Evolutionary conservation across 345 rosid species (phyloP).

Genomic region (Carallia brachiata): DNA sequence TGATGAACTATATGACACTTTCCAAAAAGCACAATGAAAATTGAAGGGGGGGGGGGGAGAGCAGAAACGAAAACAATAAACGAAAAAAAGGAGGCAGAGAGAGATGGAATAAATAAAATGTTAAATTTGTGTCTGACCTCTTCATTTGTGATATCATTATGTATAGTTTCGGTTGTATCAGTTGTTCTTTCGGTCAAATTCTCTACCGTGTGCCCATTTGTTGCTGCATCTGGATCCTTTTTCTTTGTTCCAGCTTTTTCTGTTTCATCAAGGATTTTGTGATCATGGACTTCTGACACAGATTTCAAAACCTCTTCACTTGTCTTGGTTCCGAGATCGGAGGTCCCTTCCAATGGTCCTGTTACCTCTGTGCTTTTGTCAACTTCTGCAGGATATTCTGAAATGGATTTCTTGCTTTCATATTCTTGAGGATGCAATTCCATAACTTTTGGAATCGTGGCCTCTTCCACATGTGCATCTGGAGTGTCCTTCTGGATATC

Average conservation of each 20-base stretch:
- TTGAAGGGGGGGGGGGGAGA: not conserved
- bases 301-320: constrained; percentile 17
- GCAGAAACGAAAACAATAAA: not conserved
- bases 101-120: not conserved
- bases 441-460: not conserved
- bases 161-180: constrained; percentile 21
- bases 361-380: constrained; percentile 10
- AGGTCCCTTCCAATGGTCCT: constrained; percentile 6
- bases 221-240: constrained; percentile 17
- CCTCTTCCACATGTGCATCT: constrained; percentile 17
- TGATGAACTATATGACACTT: not conserved
- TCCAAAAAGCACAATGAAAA: not conserved
- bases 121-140: constrained; percentile 24
- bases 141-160: constrained; percentile 33
- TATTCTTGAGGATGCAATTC: constrained; percentile 12
- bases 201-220: constrained; percentile 15
- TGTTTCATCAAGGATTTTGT: constrained; percentile 8
- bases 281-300: constrained; percentile 1
- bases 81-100: not conserved
- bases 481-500: constrained; percentile 13
- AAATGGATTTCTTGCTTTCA: constrained; percentile 9
- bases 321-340: constrained; percentile 11
- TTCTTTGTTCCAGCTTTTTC: constrained; percentile 20
- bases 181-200: constrained; percentile 12
- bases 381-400: constrained; percentile 13